Evolutionary conservation across 1,284 basidiomycete genomes (phyloP).

Genomic region (Amylostereum areolatum): DNA sequence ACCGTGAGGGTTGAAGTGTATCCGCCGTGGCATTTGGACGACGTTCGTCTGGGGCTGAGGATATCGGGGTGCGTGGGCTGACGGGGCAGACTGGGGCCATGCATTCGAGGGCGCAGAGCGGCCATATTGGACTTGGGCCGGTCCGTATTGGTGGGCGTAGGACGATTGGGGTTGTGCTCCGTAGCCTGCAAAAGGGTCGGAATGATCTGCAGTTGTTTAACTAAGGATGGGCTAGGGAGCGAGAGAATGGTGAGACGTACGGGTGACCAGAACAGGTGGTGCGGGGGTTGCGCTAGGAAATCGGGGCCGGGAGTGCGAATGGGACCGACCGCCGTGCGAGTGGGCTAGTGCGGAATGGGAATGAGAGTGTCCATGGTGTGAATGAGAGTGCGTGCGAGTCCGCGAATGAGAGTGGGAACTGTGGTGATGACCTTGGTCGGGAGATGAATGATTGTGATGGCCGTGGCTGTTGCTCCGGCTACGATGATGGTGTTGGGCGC

Average conservation of each 20-base stretch:
- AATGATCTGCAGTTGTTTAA: slow-evolving; percentile 3
- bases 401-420: neutral
- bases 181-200: slow-evolving; percentile 5
- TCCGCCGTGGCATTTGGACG: neutral
- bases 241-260: slow-evolving; percentile 1
- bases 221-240: neutral
- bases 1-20: neutral
- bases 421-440: slow-evolving; percentile 1
- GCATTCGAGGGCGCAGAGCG: neutral
- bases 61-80: neutral
- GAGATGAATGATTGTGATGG: neutral
- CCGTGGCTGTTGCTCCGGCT: neutral
- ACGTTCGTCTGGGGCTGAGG: neutral
- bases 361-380: neutral
- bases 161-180: neutral
- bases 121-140: neutral
- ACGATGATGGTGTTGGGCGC: neutral
- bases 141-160: neutral
- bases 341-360: neutral
- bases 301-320: slow-evolving; percentile 1
- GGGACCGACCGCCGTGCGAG: too few species aligned
- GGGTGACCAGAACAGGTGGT: slow-evolving; percentile 3
- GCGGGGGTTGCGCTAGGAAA: neutral
- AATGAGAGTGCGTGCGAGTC: neutral
- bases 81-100: neutral